phyloP scores from a whole-genome alignment of 2,329 filamentous ascomycete species.

The Boeremia exigua region DNA sequence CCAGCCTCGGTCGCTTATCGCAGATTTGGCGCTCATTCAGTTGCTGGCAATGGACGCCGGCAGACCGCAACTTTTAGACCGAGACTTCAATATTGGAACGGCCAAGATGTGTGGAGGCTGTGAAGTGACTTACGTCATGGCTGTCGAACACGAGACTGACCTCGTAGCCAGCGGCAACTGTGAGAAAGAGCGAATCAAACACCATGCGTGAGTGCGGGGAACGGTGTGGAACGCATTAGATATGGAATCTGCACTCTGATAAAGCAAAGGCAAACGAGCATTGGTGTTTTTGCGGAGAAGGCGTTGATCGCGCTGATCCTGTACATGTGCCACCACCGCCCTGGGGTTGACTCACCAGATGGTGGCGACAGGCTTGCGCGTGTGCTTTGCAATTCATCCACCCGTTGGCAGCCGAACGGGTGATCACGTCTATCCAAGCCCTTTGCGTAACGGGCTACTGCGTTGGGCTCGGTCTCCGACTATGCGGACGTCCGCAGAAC shows the following conservation, averaged over 20 bases:
- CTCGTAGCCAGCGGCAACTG: conserved; percentile 21
- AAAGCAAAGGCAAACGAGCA: conserved; percentile 4
- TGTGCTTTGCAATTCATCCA: conserved; percentile 22
- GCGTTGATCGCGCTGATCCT: conserved; percentile 26
- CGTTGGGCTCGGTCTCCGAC: conserved; percentile 12
- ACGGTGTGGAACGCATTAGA: conserved; percentile 4
- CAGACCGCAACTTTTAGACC: conserved; percentile 5
- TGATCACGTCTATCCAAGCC: conserved; percentile 7
- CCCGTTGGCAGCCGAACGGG: conserved; percentile 5
- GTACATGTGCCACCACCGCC: conserved; percentile 4
- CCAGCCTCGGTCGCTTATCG: conserved; percentile 10
- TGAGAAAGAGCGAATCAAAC: background rate
- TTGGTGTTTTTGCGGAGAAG: conserved; percentile 16
- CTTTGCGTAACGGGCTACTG: conserved; percentile 9
- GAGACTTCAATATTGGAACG: conserved; percentile 6
- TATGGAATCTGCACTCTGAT: conserved; percentile 3
- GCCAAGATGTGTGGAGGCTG: conserved; percentile 17
- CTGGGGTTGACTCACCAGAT: conserved; percentile 17
- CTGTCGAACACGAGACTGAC: conserved; percentile 8
- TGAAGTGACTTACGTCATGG: conserved; percentile 36
- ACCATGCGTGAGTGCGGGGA: conserved; percentile 8
- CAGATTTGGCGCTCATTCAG: conserved; percentile 6
- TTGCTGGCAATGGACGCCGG: conserved; percentile 14
- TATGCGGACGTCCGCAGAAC: conserved; percentile 11
- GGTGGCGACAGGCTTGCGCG: conserved; percentile 36